Evolutionary conservation across 2,329 filamentous ascomycete genomes (phyloP).

Genomic region (Pyricularia sp.): DNA sequence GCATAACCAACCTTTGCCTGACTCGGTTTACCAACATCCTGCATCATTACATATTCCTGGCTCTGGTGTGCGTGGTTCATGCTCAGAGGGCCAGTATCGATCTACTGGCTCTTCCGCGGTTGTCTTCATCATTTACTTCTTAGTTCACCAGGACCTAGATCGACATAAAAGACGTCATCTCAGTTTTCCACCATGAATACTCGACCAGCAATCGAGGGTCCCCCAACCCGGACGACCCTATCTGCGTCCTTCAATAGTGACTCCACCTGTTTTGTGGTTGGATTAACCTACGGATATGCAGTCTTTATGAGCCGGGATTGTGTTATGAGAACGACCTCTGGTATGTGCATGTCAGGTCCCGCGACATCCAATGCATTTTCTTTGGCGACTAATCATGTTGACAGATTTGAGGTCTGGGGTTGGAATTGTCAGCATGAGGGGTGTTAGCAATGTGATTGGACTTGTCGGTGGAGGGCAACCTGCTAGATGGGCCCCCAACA

Average conservation of each 20-base stretch:
- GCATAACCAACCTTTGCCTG: neutral
- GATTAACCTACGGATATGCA: constrained; percentile 64
- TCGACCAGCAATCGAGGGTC: constrained; percentile 72
- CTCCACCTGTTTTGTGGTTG: constrained; percentile 77
- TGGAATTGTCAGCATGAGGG: constrained; percentile 60
- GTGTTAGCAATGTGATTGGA: constrained; percentile 37
- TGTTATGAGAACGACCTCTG: constrained; percentile 15
- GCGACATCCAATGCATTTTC: neutral
- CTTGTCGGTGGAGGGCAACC: constrained; percentile 80
- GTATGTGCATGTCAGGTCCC: constrained; percentile 37
- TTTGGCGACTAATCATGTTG: neutral
- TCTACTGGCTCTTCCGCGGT: neutral
- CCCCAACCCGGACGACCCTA: constrained; percentile 64
- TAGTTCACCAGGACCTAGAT: neutral
- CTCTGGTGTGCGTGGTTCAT: neutral
- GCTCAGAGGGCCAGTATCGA: neutral
- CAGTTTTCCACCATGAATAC: constrained; percentile 65
- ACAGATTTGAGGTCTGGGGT: constrained; percentile 39
- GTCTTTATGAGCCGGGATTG: neutral
- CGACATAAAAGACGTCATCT: neutral
- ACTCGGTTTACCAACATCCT: neutral
- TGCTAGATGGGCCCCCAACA: constrained; percentile 81
- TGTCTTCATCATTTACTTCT: neutral
- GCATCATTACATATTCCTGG: neutral
- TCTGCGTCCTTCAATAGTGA: constrained; percentile 82